phyloP scores from a whole-genome alignment of 1,284 basidiomycete species.

The Mycena citricolor region DNA sequence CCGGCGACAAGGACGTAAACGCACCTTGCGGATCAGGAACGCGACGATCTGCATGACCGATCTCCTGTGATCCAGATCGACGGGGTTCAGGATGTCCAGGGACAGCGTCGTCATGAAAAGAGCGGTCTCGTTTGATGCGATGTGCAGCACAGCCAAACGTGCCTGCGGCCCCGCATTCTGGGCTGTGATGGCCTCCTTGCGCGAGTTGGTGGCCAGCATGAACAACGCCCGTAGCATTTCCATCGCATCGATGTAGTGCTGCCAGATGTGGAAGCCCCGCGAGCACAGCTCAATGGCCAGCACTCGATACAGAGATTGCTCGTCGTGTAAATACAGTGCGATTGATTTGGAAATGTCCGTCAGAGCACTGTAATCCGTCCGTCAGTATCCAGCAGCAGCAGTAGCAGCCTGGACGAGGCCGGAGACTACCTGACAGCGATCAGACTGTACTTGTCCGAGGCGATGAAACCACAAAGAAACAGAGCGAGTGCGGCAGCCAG shows the following conservation, averaged over 20 bases:
- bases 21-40: constrained; percentile 87
- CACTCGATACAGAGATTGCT: constrained; percentile 60
- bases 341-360: constrained; percentile 86
- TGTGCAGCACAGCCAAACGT: constrained; percentile 79
- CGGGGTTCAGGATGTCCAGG: constrained; percentile 86
- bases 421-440: constrained; percentile 79
- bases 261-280: constrained; percentile 91
- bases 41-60: constrained; percentile 93
- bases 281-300: constrained; percentile 90
- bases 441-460: constrained; percentile 77
- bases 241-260: constrained; percentile 91
- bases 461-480: constrained; percentile 81
- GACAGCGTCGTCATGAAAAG: constrained; percentile 95
- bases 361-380: constrained; percentile 79
- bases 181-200: constrained; percentile 66
- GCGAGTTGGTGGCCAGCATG: constrained; percentile 68
- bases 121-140: constrained; percentile 82
- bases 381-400: no score
- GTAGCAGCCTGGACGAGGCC: no score
- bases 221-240: constrained; percentile 87
- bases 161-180: constrained; percentile 70
- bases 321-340: constrained; percentile 72
- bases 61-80: constrained; percentile 76
- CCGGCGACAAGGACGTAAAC: background rate
- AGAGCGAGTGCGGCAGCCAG: constrained; percentile 65